Conservation (phyloP, 306 rosid species). For the Casuarina cunninghamiana region DNA sequence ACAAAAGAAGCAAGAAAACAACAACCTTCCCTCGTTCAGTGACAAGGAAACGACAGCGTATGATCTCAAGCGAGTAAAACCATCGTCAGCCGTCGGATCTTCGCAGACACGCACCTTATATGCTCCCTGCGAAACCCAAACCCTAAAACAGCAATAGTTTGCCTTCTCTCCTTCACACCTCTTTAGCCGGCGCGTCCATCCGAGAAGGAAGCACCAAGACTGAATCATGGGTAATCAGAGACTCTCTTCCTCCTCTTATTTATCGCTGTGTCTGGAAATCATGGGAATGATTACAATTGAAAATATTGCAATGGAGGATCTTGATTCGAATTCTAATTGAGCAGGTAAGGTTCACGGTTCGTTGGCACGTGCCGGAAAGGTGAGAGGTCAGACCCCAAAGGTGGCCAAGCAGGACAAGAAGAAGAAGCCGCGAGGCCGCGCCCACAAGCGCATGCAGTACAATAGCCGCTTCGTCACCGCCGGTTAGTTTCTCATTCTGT, state of each 20-base stretch:
- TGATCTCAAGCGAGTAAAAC: neutral
- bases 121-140: slow-evolving; percentile 18
- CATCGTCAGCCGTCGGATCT: neutral
- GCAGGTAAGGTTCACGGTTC: slow-evolving; percentile 73
- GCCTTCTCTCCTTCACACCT: neutral
- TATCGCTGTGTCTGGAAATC: neutral
- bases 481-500: slow-evolving; percentile 20
- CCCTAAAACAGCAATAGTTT: neutral
- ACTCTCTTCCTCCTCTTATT: neutral
- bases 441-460: slow-evolving; percentile 69
- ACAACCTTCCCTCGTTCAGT: too few species aligned
- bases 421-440: slow-evolving; percentile 65
- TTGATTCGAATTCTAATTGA: slow-evolving; percentile 12
- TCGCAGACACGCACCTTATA: neutral
- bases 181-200: neutral
- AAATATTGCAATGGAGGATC: neutral
- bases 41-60: slow-evolving; percentile 16
- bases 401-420: slow-evolving; percentile 71
- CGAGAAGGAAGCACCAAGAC: slow-evolving; percentile 2
- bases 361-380: slow-evolving; percentile 70
- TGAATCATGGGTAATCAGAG: slow-evolving; percentile 29
- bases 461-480: slow-evolving; percentile 68
- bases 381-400: slow-evolving; percentile 69
- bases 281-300: neutral
- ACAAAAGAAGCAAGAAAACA: neutral